These are phyloP conservation scores for Lecanosticta acicola DNA, from an alignment of 2,329 filamentous ascomycete genomes.

Conservation along the genomic window DNA sequence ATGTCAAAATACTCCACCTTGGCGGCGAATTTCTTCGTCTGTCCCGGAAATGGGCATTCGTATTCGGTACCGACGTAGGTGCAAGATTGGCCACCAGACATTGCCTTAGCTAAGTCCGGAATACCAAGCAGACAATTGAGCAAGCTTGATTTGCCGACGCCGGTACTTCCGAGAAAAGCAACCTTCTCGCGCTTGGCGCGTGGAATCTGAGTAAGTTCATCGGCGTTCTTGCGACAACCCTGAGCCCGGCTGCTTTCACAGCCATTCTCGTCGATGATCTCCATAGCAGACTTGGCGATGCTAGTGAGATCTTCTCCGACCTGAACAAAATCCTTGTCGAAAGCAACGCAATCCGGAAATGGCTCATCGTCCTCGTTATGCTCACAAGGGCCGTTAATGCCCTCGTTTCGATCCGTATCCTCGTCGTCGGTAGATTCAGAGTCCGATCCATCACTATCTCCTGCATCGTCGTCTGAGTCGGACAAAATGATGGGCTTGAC, in stretches of 20 bases:
- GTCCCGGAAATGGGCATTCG: slow-evolving; percentile 1
- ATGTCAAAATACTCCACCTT: slow-evolving; percentile 14
- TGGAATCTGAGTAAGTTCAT: neutral
- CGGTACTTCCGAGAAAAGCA: neutral
- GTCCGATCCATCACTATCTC: no score
- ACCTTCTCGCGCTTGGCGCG: no score
- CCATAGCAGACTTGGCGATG: slow-evolving; percentile 1
- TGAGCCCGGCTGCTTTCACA: neutral
- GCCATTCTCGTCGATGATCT: slow-evolving; percentile 2
- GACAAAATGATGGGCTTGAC: no score
- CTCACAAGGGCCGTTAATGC: no score
- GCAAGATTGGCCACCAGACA: slow-evolving; percentile 14
- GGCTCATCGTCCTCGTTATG: no score
- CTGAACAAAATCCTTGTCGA: slow-evolving; percentile 7
- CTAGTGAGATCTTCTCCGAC: slow-evolving; percentile 1
- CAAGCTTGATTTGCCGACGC: slow-evolving; percentile 23
- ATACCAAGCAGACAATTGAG: slow-evolving; percentile 22
- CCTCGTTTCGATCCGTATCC: neutral
- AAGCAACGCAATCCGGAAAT: slow-evolving; percentile 8
- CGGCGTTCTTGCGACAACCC: neutral
- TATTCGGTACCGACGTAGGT: slow-evolving; percentile 19
- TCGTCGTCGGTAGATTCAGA: no score
- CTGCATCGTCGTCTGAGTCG: no score
- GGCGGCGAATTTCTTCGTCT: slow-evolving; percentile 14
- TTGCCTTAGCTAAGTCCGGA: slow-evolving; percentile 17